phyloP scores from a whole-genome alignment of 208 protist genomes.

The Naegleria fowleri region DNA sequence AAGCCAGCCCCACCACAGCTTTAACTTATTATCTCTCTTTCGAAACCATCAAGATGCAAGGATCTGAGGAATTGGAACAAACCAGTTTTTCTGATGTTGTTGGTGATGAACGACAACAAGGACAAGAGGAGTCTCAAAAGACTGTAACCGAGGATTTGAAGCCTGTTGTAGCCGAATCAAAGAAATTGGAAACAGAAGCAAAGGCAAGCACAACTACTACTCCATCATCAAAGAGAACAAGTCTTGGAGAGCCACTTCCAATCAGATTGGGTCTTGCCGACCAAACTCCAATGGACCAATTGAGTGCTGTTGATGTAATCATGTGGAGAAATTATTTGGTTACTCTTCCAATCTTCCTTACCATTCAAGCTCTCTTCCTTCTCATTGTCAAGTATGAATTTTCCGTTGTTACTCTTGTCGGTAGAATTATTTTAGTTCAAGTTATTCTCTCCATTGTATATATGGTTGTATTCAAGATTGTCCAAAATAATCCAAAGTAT shows the following conservation, averaged over 20 bases:
- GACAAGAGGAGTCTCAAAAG: neutral
- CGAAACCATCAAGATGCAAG: neutral
- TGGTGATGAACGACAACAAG: neutral
- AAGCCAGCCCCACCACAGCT: no score
- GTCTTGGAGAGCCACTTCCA: neutral
- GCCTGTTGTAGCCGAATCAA: neutral
- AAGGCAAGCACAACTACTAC: neutral
- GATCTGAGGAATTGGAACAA: neutral
- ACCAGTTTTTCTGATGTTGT: neutral
- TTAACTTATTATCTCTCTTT: no score
- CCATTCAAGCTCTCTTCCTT: neutral
- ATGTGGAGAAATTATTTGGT: constrained; percentile 24
- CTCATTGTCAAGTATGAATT: constrained; percentile 1
- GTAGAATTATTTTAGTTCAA: neutral
- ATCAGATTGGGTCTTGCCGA: neutral
- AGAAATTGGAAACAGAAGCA: neutral
- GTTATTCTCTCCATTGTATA: neutral
- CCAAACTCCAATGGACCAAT: neutral
- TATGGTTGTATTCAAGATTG: neutral
- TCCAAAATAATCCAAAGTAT: neutral
- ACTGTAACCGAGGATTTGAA: neutral
- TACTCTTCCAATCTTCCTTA: neutral
- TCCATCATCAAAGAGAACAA: neutral
- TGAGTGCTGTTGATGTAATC: neutral
- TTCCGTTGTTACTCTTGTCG: neutral